Conservation (phyloP, 176 grass and related monocot species). For the Bothriochloa decipiens region DNA sequence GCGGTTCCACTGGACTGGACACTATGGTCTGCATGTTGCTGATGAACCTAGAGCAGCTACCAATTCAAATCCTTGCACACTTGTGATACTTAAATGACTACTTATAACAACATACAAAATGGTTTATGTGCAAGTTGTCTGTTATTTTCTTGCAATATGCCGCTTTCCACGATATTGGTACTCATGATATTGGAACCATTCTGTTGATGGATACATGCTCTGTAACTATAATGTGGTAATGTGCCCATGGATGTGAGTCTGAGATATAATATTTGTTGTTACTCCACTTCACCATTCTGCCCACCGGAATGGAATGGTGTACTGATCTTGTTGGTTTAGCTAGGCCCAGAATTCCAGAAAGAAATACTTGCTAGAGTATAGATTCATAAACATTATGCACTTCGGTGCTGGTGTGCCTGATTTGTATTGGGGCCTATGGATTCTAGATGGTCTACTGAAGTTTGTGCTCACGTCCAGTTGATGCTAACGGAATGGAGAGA, state of each 20-base stretch:
- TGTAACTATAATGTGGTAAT: background rate
- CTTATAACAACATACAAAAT: background rate
- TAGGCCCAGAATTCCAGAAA: background rate
- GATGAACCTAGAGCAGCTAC: background rate
- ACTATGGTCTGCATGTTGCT: background rate
- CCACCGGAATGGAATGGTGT: background rate
- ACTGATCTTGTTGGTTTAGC: background rate
- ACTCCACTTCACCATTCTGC: constrained; percentile 1
- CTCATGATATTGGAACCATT: background rate
- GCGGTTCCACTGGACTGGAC: background rate
- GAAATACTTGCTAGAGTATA: background rate
- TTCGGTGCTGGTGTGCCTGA: background rate
- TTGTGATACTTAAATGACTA: constrained; percentile 6
- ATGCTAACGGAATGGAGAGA: background rate
- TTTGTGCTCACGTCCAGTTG: background rate
- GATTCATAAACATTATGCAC: background rate
- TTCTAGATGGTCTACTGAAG: background rate
- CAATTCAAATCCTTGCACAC: background rate
- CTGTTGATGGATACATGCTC: background rate
- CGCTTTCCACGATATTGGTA: background rate
- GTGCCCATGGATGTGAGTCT: background rate
- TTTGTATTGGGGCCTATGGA: background rate
- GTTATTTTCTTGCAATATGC: background rate
- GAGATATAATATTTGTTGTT: constrained; percentile 21
- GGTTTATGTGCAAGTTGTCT: background rate